These are phyloP conservation scores for Penicillium sp. DNA, from an alignment of 2,329 filamentous ascomycete genomes.

Conservation along the genomic window DNA sequence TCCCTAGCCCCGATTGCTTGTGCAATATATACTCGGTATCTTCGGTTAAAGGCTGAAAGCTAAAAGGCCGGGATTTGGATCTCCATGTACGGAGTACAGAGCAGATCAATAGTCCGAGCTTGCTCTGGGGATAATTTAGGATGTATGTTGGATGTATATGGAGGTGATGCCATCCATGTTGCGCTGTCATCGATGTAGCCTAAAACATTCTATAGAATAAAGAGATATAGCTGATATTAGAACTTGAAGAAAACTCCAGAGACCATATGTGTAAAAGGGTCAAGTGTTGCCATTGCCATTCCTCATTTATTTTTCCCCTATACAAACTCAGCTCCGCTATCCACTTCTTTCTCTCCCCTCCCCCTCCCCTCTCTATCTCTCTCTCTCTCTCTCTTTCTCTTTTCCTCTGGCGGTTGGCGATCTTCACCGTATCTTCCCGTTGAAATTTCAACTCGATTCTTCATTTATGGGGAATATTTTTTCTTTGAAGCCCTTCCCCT, in stretches of 20 bases:
- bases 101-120: background rate
- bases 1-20: constrained; percentile 7
- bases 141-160: background rate
- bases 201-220: background rate
- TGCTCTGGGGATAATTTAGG: background rate
- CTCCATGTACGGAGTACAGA: background rate
- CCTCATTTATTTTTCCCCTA: constrained; percentile 9
- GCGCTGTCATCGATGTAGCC: background rate
- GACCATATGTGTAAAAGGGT: background rate
- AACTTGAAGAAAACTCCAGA: background rate
- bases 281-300: background rate
- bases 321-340: constrained; percentile 17
- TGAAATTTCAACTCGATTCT: background rate
- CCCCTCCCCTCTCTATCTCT: constrained; percentile 7
- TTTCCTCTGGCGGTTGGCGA: background rate
- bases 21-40: constrained; percentile 2
- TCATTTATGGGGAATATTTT: background rate
- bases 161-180: background rate
- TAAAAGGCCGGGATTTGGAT: background rate
- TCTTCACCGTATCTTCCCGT: background rate
- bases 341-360: constrained; percentile 13
- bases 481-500: background rate
- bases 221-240: background rate
- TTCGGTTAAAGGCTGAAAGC: constrained; percentile 7
- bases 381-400: constrained; percentile 7